Evolutionary conservation across 768 basidiomycete genomes (phyloP), one percentile per base, ranked within the genome.

Genomic region (Serendipita sp.): DNA sequence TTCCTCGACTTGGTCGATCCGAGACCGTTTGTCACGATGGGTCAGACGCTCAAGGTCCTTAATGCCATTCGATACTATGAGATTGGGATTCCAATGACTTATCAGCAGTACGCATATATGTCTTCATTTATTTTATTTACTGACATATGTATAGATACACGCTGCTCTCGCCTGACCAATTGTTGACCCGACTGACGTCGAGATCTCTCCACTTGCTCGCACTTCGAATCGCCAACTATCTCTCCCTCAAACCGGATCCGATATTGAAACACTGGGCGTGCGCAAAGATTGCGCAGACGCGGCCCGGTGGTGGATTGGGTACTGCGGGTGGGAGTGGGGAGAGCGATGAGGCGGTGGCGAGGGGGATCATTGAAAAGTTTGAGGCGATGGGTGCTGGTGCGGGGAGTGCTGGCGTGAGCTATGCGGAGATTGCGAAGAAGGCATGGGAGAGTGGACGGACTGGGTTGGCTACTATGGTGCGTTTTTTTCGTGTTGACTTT

Each of bases 261-360:
- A 92, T 98, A 0, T 76, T 99, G 45, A 89, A 86, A 67, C 95
- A 98, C 71, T 99, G 96, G 96, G 96, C 96, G 0, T 85, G 84
- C 65, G 87, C 91, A 1, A 95, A 96, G 73, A 96, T 99, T 64
- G 73, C 83, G 55, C 82, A 81, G 15, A 84, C 90, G 10, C 83
- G 83, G 66, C 77, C 86, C 0, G 77, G 82, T 0, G 55, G 55
- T 10, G 55, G 55, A 29, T 8, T 50, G n/a, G 48, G 48, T 8
- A 34, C 16, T 8, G 73, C 81, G 0, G 77, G 80, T 29, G 81
- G 79, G 16, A 71, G 78, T 10, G 81, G 79, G 3, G 74, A 76
- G 63, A 81, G 84, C 64, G 93, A 96, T 68, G 86, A 86, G 43
- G 85, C 84, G 46, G 77, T 95, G 10, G 93, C 91, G 70, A 77